These are phyloP conservation scores for Theobroma grandiflorum DNA, from an alignment of 441 rosid species.

Conservation along the genomic window DNA sequence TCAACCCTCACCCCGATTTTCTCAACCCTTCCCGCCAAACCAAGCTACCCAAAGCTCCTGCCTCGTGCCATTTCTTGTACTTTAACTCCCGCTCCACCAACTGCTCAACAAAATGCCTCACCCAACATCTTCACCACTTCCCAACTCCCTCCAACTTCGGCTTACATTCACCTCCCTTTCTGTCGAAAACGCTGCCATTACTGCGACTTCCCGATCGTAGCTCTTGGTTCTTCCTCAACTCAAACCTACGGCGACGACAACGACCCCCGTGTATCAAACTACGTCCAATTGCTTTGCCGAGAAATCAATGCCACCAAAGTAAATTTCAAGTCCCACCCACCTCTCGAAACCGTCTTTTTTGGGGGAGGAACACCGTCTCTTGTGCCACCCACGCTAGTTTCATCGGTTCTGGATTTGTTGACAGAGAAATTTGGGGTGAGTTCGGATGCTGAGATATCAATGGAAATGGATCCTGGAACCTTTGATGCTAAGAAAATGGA, in stretches of 20 bases:
- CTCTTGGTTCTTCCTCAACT: constrained; percentile 68
- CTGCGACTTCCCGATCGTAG: constrained; percentile 90
- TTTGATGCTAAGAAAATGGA: constrained; percentile 65
- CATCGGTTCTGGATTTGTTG: constrained; percentile 65
- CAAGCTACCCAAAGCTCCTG: constrained; percentile 34
- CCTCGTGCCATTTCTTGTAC: constrained; percentile 19
- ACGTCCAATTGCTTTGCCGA: constrained; percentile 60
- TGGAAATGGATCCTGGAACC: constrained; percentile 99
- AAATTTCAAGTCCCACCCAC: constrained; percentile 44
- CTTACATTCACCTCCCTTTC: constrained; percentile 91
- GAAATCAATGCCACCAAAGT: constrained; percentile 74
- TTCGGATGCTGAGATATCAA: constrained; percentile 76
- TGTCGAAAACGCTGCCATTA: constrained; percentile 97
- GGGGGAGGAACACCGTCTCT: constrained; percentile 99
- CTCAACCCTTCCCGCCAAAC: constrained; percentile 49
- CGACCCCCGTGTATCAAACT: constrained; percentile 80
- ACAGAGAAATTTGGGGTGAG: constrained; percentile 64
- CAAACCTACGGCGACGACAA: constrained; percentile 41
- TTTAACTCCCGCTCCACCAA: constrained; percentile 41
- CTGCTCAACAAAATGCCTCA: constrained; percentile 84
- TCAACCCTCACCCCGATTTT: constrained; percentile 61
- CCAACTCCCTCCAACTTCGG: constrained; percentile 70
- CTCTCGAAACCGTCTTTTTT: constrained; percentile 82
- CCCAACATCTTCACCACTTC: constrained; percentile 36
- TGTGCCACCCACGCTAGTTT: constrained; percentile 78